A percentile compares a stretch with the other conserved stretches of the same genome.
Conservation (phyloP, 2,329 filamentous ascomycete species). For the Mycosphaerella sp. region DNA sequence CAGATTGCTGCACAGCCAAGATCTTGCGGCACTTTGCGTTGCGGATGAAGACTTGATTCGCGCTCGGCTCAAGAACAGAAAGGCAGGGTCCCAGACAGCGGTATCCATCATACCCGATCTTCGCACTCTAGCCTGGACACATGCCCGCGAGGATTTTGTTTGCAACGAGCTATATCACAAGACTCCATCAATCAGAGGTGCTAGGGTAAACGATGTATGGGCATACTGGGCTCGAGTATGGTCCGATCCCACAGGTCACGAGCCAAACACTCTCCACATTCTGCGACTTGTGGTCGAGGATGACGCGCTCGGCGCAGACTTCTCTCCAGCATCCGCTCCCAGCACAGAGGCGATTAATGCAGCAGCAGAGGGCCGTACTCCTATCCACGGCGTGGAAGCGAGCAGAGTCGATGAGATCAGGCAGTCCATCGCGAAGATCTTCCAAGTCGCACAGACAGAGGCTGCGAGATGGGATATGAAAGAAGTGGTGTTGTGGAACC, state of each 20-base stretch:
- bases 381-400: slow-evolving; percentile 18
- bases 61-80: slow-evolving; percentile 41
- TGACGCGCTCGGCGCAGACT: slow-evolving; percentile 8
- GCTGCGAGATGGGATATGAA: slow-evolving; percentile 65
- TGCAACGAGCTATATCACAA: slow-evolving; percentile 55
- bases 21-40: slow-evolving; percentile 56
- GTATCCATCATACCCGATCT: slow-evolving; percentile 64
- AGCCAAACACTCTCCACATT: slow-evolving; percentile 62
- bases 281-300: slow-evolving; percentile 63
- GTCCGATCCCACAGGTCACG: slow-evolving; percentile 48
- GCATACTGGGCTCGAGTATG: slow-evolving; percentile 65
- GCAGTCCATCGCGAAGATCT: slow-evolving; percentile 54
- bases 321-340: slow-evolving; percentile 14
- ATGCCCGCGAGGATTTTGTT: slow-evolving; percentile 75
- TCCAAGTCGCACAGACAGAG: slow-evolving; percentile 61
- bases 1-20: slow-evolving; percentile 48
- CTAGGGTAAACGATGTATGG: slow-evolving; percentile 61
- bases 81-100: slow-evolving; percentile 12
- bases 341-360: slow-evolving; percentile 20
- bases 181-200: slow-evolving; percentile 60
- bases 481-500: slow-evolving; percentile 78
- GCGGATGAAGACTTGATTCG: slow-evolving; percentile 60
- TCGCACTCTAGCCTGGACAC: slow-evolving; percentile 67
- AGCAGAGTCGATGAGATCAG: slow-evolving; percentile 31
- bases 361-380: slow-evolving; percentile 1